A percentile compares a stretch with the other conserved stretches of the same genome.
phyloP scores from a whole-genome alignment of 768 basidiomycete species.

The Russula dissimulans region DNA sequence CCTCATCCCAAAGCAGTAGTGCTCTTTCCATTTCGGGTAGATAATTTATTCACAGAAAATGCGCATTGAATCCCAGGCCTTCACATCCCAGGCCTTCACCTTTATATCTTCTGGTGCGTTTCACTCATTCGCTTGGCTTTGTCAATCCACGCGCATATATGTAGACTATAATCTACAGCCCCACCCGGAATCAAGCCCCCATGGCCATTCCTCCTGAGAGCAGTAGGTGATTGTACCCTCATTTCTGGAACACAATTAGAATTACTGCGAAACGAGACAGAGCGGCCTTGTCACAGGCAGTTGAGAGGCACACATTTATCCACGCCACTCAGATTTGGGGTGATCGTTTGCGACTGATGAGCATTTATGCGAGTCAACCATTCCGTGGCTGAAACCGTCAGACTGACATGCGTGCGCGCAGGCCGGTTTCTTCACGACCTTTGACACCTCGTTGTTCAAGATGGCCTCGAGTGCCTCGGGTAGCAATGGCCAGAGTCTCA shows the following conservation, averaged over 20 bases:
- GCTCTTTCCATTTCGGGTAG: background rate
- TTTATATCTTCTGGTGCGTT: slow-evolving; percentile 1
- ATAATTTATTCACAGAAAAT: background rate
- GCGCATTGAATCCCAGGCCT: too few relatives aligned
- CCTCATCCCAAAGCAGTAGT: background rate
- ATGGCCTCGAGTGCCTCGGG: background rate
- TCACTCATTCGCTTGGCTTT: too few relatives aligned
- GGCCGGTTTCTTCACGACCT: slow-evolving; percentile 17
- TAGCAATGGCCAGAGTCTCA: background rate
- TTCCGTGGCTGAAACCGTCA: background rate
- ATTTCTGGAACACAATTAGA: background rate
- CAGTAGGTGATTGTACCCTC: background rate
- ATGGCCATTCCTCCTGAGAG: background rate
- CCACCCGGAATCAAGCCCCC: background rate
- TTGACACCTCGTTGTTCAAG: slow-evolving; percentile 11
- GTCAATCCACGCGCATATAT: background rate
- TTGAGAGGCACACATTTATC: background rate
- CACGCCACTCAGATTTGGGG: slow-evolving; percentile 14
- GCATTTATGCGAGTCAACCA: slow-evolving; percentile 8
- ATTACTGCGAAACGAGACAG: background rate
- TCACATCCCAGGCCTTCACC: too few relatives aligned
- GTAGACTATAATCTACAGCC: background rate
- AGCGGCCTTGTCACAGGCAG: background rate
- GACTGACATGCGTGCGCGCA: background rate
- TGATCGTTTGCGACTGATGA: slow-evolving; percentile 13